phyloP scores from a whole-genome alignment of 352 stramenopile species.

The Peronospora belbahrii region DNA sequence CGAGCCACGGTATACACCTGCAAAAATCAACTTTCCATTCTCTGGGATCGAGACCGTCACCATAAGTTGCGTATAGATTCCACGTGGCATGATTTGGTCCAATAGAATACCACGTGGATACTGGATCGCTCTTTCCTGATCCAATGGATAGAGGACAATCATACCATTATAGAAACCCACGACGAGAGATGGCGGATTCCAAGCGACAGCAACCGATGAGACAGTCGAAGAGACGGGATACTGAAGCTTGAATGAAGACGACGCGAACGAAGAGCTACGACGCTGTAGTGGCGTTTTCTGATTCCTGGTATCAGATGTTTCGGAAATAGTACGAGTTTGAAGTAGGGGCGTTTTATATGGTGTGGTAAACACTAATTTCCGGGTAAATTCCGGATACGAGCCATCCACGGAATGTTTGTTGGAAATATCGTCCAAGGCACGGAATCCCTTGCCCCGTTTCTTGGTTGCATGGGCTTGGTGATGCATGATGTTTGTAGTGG shows the following conservation, averaged over 20 bases:
- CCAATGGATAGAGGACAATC: slow-evolving; percentile 53
- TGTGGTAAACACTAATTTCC: slow-evolving; percentile 46
- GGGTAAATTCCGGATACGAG: slow-evolving; percentile 25
- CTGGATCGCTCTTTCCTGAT: slow-evolving; percentile 6
- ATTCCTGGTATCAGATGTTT: too few relatives aligned
- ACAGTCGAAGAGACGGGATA: slow-evolving; percentile 61
- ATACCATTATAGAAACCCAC: slow-evolving; percentile 76
- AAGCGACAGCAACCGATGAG: slow-evolving; percentile 69
- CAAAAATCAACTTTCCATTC: slow-evolving; percentile 82
- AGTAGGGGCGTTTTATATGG: slow-evolving; percentile 28
- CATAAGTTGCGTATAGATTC: slow-evolving; percentile 81
- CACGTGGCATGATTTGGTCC: slow-evolving; percentile 70
- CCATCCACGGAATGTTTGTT: slow-evolving; percentile 21
- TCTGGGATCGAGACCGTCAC: slow-evolving; percentile 66
- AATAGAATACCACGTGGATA: slow-evolving; percentile 67
- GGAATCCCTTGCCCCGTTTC: slow-evolving; percentile 15
- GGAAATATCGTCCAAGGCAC: slow-evolving; percentile 36
- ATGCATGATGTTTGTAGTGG: too few relatives aligned
- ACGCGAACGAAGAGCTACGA: too few relatives aligned
- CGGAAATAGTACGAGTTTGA: too few relatives aligned
- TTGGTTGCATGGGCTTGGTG: too few relatives aligned
- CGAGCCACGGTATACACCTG: slow-evolving; percentile 74
- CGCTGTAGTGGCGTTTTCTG: too few relatives aligned
- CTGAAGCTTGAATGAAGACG: too few relatives aligned
- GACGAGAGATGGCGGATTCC: slow-evolving; percentile 64